phyloP scores from a whole-genome alignment of 805 yeast species.

The Debaryomyces castellii region DNA sequence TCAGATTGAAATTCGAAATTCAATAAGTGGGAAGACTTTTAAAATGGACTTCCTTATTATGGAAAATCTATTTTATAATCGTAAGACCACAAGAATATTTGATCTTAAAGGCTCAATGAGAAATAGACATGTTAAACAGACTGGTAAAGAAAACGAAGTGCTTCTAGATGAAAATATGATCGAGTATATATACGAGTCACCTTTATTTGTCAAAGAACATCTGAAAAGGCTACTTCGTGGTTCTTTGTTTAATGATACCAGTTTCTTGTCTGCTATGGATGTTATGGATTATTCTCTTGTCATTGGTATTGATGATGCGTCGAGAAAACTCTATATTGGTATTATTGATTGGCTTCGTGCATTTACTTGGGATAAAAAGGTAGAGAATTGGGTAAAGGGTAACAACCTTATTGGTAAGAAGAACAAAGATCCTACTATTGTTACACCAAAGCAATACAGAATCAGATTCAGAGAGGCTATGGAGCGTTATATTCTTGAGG shows the following conservation, averaged over 20 bases:
- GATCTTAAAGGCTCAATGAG: conserved; percentile 98
- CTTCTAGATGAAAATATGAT: conserved; percentile 96
- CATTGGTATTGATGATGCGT: conserved; percentile 76
- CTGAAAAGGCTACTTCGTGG: conserved; percentile 84
- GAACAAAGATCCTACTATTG: conserved; percentile 93
- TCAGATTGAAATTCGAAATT: conserved; percentile 84
- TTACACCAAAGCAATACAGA: conserved; percentile 94
- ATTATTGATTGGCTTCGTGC: conserved; percentile 93
- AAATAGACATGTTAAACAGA: conserved; percentile 93
- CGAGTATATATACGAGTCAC: conserved; percentile 94
- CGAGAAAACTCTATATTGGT: conserved; percentile 78
- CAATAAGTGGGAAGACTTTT: conserved; percentile 70
- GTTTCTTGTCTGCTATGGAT: conserved; percentile 92
- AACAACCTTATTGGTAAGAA: conserved; percentile 73
- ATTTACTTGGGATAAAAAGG: conserved; percentile 97
- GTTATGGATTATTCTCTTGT: conserved; percentile 98
- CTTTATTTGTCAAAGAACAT: conserved; percentile 89
- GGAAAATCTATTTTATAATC: conserved; percentile 91
- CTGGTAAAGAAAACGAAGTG: conserved; percentile 94
- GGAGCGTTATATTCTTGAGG: conserved; percentile 93
- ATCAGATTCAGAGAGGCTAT: conserved; percentile 94
- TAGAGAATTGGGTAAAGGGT: conserved; percentile 98
- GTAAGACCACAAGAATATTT: conserved; percentile 79
- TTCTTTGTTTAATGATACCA: conserved; percentile 91
- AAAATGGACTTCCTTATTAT: conserved; percentile 90